Percentiles rank a stretch among this genome's conserved stretches.
Conservation (phyloP, 1,284 basidiomycete genomes). For the Ceraceosorus bombacis region DNA sequence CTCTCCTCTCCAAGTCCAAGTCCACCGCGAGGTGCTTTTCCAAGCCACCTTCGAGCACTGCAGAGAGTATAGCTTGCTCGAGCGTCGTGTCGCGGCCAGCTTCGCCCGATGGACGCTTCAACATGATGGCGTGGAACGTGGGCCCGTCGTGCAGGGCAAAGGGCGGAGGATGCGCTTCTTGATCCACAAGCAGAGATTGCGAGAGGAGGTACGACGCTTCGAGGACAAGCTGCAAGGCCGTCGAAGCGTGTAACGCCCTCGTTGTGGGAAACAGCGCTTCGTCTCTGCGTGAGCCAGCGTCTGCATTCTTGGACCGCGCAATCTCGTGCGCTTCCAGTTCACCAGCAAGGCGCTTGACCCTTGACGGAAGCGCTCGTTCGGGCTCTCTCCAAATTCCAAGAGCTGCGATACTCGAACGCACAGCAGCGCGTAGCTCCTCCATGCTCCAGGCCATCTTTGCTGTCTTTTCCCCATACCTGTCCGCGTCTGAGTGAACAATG, state of each 20-base stretch:
- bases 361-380: conserved; percentile 6
- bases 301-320: neutral
- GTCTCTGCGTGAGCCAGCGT: neutral
- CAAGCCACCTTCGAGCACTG: neutral
- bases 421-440: neutral
- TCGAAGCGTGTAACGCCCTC: conserved; percentile 10
- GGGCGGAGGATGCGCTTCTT: neutral
- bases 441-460: neutral
- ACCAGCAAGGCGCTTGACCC: too few relatives aligned
- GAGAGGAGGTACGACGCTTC: conserved; percentile 6
- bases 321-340: neutral
- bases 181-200: conserved; percentile 7
- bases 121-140: conserved; percentile 9
- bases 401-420: neutral
- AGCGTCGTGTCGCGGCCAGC: neutral
- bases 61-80: neutral
- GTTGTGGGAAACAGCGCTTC: conserved; percentile 3
- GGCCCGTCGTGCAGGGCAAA: conserved; percentile 11
- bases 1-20: neutral
- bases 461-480: neutral
- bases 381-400: neutral
- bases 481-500: conserved; percentile 1
- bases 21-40: conserved; percentile 3
- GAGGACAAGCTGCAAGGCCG: conserved; percentile 8
- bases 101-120: conserved; percentile 1